phyloP scores from a whole-genome alignment of 306 rosid species.

The Sicyos baderoa region DNA sequence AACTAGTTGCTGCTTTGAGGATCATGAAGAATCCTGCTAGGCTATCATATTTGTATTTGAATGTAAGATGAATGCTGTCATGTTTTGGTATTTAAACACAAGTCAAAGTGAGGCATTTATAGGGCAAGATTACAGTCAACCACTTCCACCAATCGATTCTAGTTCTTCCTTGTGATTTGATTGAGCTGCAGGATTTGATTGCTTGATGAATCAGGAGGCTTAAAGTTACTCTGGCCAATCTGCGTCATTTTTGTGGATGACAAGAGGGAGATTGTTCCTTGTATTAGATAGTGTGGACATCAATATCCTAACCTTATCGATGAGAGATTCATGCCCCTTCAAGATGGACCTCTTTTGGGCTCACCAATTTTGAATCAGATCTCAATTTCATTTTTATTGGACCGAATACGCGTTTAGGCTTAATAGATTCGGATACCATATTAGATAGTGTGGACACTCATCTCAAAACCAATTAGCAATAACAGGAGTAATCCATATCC shows the following conservation, averaged over 20 bases:
- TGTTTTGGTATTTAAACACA: conserved; percentile 1
- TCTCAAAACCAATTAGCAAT: too few species aligned
- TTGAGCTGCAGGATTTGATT: background rate
- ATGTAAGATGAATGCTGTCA: background rate
- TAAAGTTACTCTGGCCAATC: background rate
- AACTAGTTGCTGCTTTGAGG: background rate
- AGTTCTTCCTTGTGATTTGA: background rate
- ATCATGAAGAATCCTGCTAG: background rate
- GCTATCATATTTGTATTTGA: background rate
- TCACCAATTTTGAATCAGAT: too few species aligned
- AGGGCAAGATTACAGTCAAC: background rate
- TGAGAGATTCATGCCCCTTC: too few species aligned
- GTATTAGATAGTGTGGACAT: too few species aligned
- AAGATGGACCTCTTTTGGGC: too few species aligned
- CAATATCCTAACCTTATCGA: too few species aligned
- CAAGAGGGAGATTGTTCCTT: background rate
- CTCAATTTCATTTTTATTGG: too few species aligned
- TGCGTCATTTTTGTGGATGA: background rate
- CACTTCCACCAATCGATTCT: background rate
- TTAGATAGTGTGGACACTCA: too few species aligned
- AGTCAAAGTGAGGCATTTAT: background rate
- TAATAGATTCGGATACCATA: too few species aligned
- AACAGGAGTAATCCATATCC: too few species aligned
- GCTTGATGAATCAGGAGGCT: background rate
- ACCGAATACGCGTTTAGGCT: too few species aligned